Base-by-base conservation (phyloP, 2,329 filamentous ascomycete genomes). In the Aureobasidium melanogenum region DNA sequence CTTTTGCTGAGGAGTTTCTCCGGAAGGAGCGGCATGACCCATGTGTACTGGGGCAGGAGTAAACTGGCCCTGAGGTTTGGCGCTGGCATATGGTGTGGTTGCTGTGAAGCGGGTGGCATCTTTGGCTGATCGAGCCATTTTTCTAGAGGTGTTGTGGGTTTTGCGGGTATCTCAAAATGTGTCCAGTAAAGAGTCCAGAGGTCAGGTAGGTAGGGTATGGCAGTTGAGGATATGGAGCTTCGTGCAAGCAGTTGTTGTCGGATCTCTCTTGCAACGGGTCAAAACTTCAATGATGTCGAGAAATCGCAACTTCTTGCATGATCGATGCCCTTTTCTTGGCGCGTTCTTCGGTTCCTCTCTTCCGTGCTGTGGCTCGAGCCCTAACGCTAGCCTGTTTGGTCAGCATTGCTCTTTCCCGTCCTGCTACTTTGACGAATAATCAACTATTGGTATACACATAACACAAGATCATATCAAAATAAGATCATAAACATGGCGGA, bases 41-140 rank as follows among this genome's bases (percentile, higher is more conserved):
- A 72, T 70, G 44, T 66, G 68, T 39, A 67, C 63, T 2, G 61
- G 59, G 14, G 46, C 63, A 17, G 58, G 54, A n/a, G 39, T 47
- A 8, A 57, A 57, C 15, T 41, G 39, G 19, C 54, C 73, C 30
- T 75, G 72, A 44, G 80, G 74, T 72, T 88, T 88, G 66, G 84
- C 84, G 66, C 82, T 81, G 68, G 88, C 88, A 75, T 91, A 88
- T 38, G 85, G 85, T 63, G 81, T 84, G 19, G 84, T 88, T 28
- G 85, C 77, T 17, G 86, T 89, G 75, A 89, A 94, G 71, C 88
- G 86, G 69, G 89, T 94, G 67, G 89, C 89, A 73, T 92, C 89
- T 68, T 84, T 84, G 72, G 88, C 86, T 76, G 84, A 89, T 71
- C 88, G 86, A 63, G 87, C 81, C 77, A 79, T 79, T 43, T 7